Evolutionary conservation across 441 rosid species (phyloP).

Genomic region (Populus hybrid): DNA sequence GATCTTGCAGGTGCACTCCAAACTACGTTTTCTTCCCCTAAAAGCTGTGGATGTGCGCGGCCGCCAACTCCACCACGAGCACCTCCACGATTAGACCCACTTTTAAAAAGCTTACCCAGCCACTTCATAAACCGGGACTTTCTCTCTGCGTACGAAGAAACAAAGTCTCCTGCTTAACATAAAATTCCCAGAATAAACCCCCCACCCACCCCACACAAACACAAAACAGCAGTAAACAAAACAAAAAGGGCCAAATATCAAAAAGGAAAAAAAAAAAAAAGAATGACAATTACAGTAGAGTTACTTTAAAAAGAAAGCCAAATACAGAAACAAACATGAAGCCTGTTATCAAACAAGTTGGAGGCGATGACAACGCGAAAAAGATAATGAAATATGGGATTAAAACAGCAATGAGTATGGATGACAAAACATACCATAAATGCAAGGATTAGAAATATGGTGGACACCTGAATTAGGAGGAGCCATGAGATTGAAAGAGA

Average conservation of each 20-base stretch:
- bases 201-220: constrained; percentile 2
- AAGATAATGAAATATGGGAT: neutral
- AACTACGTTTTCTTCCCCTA: constrained; percentile 80
- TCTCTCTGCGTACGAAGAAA: constrained; percentile 66
- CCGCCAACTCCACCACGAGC: constrained; percentile 20
- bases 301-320: neutral
- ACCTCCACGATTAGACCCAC: constrained; percentile 39
- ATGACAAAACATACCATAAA: constrained; percentile 50
- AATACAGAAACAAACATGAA: neutral
- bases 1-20: constrained; percentile 59
- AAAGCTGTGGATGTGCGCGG: constrained; percentile 47
- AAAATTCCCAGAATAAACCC: constrained; percentile 8
- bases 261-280: neutral
- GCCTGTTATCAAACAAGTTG: constrained; percentile 1
- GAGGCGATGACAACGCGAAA: neutral
- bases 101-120: constrained; percentile 76
- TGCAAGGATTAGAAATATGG: constrained; percentile 74
- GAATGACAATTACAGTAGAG: neutral
- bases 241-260: neutral
- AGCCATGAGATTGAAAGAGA: constrained; percentile 36
- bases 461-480: constrained; percentile 43
- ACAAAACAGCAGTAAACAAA: neutral
- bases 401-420: neutral
- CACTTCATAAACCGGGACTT: constrained; percentile 89
- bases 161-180: constrained; percentile 65